Percentiles rank a stretch among this genome's conserved stretches.
These are phyloP conservation scores for Leccinum rimulosum DNA, from an alignment of 768 basidiomycete genomes.

Conservation along the genomic window DNA sequence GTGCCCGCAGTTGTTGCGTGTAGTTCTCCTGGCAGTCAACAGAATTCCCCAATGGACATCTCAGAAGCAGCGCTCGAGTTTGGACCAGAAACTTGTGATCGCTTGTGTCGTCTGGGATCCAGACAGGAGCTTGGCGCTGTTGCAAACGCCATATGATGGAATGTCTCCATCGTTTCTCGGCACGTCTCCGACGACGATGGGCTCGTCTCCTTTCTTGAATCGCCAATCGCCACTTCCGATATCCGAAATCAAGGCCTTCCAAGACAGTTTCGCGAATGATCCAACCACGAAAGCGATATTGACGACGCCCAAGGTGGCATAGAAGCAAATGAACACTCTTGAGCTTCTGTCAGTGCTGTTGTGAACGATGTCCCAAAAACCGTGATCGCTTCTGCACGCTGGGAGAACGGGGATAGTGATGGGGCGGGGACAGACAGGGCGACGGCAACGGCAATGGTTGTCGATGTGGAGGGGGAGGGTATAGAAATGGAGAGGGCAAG, in stretches of 20 bases:
- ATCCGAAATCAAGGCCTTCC: conserved; percentile 68
- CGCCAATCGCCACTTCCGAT: conserved; percentile 50
- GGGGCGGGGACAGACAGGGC: too few species aligned
- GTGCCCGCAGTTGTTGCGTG: conserved; percentile 1
- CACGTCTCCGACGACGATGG: conserved; percentile 40
- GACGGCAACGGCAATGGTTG: too few species aligned
- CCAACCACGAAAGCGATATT: conserved; percentile 63
- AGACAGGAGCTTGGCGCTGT: conserved; percentile 46
- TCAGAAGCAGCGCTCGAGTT: conserved; percentile 10
- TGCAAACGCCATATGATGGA: conserved; percentile 66
- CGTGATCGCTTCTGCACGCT: conserved; percentile 11
- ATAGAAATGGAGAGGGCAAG: too few species aligned
- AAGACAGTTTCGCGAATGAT: conserved; percentile 65
- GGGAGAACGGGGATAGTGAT: too few species aligned
- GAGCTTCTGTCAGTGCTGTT: conserved; percentile 36
- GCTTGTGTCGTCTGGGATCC: conserved; percentile 43
- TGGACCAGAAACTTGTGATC: conserved; percentile 7
- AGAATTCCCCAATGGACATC: conserved; percentile 8
- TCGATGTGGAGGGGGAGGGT: too few species aligned
- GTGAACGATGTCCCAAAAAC: conserved; percentile 77
- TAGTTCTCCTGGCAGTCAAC: conserved; percentile 3
- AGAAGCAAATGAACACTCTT: conserved; percentile 59
- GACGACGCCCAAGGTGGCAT: conserved; percentile 58
- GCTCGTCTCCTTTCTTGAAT: conserved; percentile 46
- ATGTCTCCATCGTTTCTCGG: conserved; percentile 53